Evolutionary conservation across 345 rosid species (phyloP), one percentile per base, ranked within the genome.

Genomic region (Clausena lansium): DNA sequence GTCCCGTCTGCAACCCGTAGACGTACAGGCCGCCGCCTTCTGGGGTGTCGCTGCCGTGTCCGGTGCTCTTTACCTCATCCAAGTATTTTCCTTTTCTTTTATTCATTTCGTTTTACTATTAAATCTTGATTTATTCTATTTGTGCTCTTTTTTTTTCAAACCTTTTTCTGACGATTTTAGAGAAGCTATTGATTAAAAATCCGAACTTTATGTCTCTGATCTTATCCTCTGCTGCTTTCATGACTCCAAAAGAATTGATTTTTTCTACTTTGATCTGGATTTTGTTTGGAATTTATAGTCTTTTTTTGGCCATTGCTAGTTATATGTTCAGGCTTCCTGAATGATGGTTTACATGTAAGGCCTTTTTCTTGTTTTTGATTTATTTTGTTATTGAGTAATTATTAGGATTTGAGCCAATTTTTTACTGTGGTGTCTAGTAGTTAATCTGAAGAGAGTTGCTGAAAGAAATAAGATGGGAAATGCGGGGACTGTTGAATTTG

Each of bases 21-120:
- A 95, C 80, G 73, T 92, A 75, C 92, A 88, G 74, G 90, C 98
- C 68, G 94, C 90, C 76, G 96, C 86, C 77, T 76, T 81, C 39
- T 93, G 98, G 99, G 99, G 98, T 28, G 79, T 91, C 81, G 97
- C 93, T 62, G 98, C 96, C 83, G 80, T 77, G 71, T 76, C 94
- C 65, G 82, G 89, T 2, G 99, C 93, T 57, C 81, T 95, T 77
- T 95, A 85, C 84, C 38, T 95, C 81, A 66, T 89, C 79, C 99
- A 95, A 90, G 99, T 95, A 71, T 59, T 45, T 69, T 58, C 73
- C 47, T 55, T 74, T 39, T 57, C 74, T 39, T 7, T 27, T 45
- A 35, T 30, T 71, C 39, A 22, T 59, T 28, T 9, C 9, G 27
- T 33, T 14, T 36, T 71, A 45, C 24, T 33, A 33, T 50, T 62